phyloP scores from a whole-genome alignment of 176 grass and related monocot species.

The Triticum timopheevii region DNA sequence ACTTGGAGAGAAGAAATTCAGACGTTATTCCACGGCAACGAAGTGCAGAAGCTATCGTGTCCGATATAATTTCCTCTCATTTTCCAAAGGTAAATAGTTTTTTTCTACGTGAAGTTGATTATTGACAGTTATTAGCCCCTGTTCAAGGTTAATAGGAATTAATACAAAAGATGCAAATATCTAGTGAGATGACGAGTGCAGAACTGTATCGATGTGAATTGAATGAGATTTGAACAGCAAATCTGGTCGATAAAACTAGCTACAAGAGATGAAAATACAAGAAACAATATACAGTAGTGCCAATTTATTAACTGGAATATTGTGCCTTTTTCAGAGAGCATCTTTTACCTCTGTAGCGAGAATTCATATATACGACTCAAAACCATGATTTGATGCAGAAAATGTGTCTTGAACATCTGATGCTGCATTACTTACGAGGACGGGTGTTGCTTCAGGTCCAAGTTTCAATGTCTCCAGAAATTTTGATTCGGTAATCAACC shows the following conservation, averaged over 20 bases:
- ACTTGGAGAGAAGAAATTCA: conserved; percentile 34
- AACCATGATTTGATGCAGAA: conserved; percentile 52
- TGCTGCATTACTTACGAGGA: conserved; percentile 81
- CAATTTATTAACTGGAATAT: not conserved
- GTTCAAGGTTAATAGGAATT: not conserved
- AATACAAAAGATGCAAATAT: not conserved
- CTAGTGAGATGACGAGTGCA: not conserved
- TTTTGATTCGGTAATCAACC: conserved; percentile 71
- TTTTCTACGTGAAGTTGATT: not conserved
- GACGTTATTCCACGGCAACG: conserved; percentile 58
- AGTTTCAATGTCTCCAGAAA: conserved; percentile 72
- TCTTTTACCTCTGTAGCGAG: not conserved
- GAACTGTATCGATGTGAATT: not conserved
- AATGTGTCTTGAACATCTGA: conserved; percentile 80
- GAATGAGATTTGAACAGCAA: conserved; percentile 2
- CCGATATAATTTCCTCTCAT: conserved; percentile 58
- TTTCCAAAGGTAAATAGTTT: conserved; percentile 62
- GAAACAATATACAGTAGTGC: not conserved
- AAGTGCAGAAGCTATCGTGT: conserved; percentile 72
- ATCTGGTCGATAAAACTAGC: not conserved
- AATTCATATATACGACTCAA: conserved; percentile 2
- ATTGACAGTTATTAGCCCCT: not conserved
- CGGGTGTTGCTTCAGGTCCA: conserved; percentile 71
- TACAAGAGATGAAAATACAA: conserved; percentile 2
- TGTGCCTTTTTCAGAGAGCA: not conserved